Conservation (phyloP, 1,139 yeast species). For the Yamadazyma dushanensis region DNA sequence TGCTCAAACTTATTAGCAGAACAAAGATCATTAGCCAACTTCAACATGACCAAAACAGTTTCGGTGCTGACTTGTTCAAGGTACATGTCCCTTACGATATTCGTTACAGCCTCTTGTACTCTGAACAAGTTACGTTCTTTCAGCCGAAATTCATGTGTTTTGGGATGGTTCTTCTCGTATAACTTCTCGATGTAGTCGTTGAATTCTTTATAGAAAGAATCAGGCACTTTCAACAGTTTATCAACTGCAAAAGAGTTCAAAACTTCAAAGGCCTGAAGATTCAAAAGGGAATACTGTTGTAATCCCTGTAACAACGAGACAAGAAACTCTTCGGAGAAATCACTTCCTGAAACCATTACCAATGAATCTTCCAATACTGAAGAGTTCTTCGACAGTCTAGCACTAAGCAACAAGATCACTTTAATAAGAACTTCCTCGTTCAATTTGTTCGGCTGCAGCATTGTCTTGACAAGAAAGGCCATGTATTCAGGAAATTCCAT, state of each 20-base stretch:
- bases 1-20: slow-evolving; percentile 14
- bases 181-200: slow-evolving; percentile 31
- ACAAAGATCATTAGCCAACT: slow-evolving; percentile 26
- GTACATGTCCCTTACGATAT: slow-evolving; percentile 1
- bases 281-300: slow-evolving; percentile 15
- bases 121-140: slow-evolving; percentile 31
- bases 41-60: slow-evolving; percentile 19
- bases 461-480: slow-evolving; percentile 21
- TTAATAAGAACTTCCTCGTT: slow-evolving; percentile 11
- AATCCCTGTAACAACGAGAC: slow-evolving; percentile 21
- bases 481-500: slow-evolving; percentile 28
- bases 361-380: slow-evolving; percentile 12
- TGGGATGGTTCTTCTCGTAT: slow-evolving; percentile 29
- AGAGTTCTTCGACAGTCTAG: slow-evolving; percentile 8
- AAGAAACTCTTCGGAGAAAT: slow-evolving; percentile 2
- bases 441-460: slow-evolving; percentile 8
- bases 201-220: slow-evolving; percentile 21
- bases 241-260: slow-evolving; percentile 13
- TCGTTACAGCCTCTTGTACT: slow-evolving; percentile 21
- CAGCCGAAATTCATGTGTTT: slow-evolving; percentile 37
- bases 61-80: slow-evolving; percentile 6
- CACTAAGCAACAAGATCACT: slow-evolving; percentile 12
- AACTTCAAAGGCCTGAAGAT: slow-evolving; percentile 26
- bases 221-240: slow-evolving; percentile 16
- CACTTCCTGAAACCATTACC: slow-evolving; percentile 13